A percentile compares a stretch with the other conserved stretches of the same genome.
Evolutionary conservation across 106 monocot species (phyloP).

Genomic region (Dendrobium nobile): DNA sequence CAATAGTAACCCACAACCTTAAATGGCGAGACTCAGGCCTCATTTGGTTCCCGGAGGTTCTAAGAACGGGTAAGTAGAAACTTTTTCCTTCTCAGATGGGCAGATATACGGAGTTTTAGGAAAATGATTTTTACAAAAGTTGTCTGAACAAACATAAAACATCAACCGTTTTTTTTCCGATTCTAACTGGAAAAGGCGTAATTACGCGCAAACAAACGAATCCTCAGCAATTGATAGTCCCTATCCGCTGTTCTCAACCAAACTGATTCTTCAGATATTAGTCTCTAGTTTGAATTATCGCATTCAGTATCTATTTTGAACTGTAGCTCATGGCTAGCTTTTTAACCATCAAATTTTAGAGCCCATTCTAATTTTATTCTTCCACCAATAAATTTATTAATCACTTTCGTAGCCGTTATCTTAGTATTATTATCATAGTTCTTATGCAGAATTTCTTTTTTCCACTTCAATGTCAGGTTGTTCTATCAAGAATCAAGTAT

Average conservation of each 20-base stretch:
- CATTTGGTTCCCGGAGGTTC: too few relatives aligned
- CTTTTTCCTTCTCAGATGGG: too few relatives aligned
- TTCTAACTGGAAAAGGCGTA: too few relatives aligned
- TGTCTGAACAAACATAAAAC: too few relatives aligned
- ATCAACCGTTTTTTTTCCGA: too few relatives aligned
- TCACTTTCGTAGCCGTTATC: neutral
- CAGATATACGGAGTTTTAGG: too few relatives aligned
- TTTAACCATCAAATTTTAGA: neutral
- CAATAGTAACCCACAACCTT: neutral
- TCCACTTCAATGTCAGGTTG: conserved; percentile 28
- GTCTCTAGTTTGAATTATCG: neutral
- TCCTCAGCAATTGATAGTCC: neutral
- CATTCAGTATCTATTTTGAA: neutral
- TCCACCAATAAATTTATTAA: too few relatives aligned
- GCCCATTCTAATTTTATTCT: neutral
- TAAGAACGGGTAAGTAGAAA: too few relatives aligned
- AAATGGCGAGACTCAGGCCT: neutral
- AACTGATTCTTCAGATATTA: too few relatives aligned
- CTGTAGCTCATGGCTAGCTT: neutral
- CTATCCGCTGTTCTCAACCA: neutral
- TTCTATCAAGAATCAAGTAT: conserved; percentile 61
- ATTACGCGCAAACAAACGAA: too few relatives aligned
- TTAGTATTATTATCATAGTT: neutral
- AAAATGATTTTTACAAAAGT: too few relatives aligned
- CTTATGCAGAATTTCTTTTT: neutral